Percentiles rank a stretch among this genome's conserved stretches.
These are phyloP conservation scores for Sporisorium iseilematis-ciliati DNA, from an alignment of 1,284 basidiomycete species.

Conservation along the genomic window DNA sequence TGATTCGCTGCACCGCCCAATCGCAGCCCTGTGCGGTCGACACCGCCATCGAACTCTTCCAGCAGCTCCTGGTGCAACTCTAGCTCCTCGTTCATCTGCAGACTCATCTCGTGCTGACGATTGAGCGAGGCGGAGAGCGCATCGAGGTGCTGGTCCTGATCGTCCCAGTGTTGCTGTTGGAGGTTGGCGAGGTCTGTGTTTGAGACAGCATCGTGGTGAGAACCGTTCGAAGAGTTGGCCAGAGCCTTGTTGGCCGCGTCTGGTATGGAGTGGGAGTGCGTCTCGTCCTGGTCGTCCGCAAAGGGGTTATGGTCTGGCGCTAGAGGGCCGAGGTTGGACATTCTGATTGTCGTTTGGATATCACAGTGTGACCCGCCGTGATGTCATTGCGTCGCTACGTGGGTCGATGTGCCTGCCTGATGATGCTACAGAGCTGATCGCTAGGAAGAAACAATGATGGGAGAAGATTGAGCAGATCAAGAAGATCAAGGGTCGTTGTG, in stretches of 20 bases:
- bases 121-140: slow-evolving; percentile 57
- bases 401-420: too few relatives aligned
- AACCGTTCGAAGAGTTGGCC: background rate
- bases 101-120: slow-evolving; percentile 62
- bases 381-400: too few relatives aligned
- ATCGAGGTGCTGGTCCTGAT: slow-evolving; percentile 65
- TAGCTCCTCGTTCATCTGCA: slow-evolving; percentile 69
- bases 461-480: background rate
- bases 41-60: slow-evolving; percentile 56
- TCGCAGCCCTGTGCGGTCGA: slow-evolving; percentile 56
- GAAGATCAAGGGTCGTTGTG: background rate
- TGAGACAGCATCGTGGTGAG: background rate
- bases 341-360: slow-evolving; percentile 1
- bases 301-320: slow-evolving; percentile 36
- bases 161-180: slow-evolving; percentile 51
- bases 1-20: slow-evolving; percentile 58
- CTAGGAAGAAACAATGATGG: too few relatives aligned
- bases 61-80: slow-evolving; percentile 63
- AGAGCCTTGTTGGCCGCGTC: background rate
- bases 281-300: slow-evolving; percentile 32
- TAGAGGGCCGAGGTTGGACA: slow-evolving; percentile 34
- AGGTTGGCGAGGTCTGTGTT: slow-evolving; percentile 20
- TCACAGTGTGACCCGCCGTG: too few relatives aligned
- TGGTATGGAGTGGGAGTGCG: background rate
- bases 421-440: background rate